Evolutionary conservation across 2,329 filamentous ascomycete genomes (phyloP).

Genomic region (Phaeosphaeriaceae sp.): DNA sequence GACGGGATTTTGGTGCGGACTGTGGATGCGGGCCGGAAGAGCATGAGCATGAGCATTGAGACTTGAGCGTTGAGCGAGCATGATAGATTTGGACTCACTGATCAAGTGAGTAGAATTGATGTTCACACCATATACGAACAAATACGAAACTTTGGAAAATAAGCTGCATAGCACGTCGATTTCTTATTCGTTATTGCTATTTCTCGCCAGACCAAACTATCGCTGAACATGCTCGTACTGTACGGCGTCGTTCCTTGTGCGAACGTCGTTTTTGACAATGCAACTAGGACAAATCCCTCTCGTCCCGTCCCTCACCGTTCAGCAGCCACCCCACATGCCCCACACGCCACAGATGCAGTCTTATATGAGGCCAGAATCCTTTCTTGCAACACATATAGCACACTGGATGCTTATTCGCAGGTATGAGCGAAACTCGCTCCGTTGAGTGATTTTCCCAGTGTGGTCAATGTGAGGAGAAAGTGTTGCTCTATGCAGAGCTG

Average conservation of each 20-base stretch:
- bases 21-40: slow-evolving; percentile 31
- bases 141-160: too few relatives aligned
- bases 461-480: neutral
- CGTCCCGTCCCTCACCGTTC: neutral
- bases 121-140: too few relatives aligned
- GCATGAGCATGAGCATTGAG: slow-evolving; percentile 21
- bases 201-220: too few relatives aligned
- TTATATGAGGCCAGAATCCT: neutral
- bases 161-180: too few relatives aligned
- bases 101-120: too few relatives aligned
- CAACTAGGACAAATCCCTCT: neutral
- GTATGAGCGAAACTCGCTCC: neutral
- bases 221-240: neutral
- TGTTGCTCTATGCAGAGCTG: neutral
- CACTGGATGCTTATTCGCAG: neutral
- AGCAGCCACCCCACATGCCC: slow-evolving; percentile 1
- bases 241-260: too few relatives aligned
- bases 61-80: neutral
- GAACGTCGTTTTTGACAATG: neutral
- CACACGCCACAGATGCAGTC: neutral
- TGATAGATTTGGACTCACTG: too few relatives aligned
- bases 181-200: too few relatives aligned
- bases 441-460: neutral
- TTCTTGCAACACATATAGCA: neutral
- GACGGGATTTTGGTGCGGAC: slow-evolving; percentile 36